A percentile compares a stretch with the other conserved stretches of the same genome.
Conservation (phyloP, 1,139 yeast species). For the Blastobotrys serpentis region DNA sequence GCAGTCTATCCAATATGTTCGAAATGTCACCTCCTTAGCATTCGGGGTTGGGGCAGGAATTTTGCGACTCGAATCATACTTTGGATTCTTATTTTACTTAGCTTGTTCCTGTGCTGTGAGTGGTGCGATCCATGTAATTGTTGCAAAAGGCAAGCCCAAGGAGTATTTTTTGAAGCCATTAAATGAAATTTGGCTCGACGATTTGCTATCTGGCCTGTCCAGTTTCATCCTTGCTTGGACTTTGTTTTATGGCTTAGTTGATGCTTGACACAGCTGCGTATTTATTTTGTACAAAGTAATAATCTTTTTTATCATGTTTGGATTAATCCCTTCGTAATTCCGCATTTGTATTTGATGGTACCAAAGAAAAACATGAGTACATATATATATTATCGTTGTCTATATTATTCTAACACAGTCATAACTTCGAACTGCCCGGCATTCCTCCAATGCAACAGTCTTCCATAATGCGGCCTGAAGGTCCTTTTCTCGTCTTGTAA, state of each 20-base stretch:
- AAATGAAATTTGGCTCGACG: constrained; percentile 55
- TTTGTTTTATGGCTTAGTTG: constrained; percentile 64
- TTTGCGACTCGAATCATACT: constrained; percentile 60
- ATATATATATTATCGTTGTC: too few relatives aligned
- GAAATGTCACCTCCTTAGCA: constrained; percentile 64
- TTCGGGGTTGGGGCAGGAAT: constrained; percentile 75
- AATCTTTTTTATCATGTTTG: neutral
- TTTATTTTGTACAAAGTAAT: neutral
- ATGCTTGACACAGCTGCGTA: constrained; percentile 33
- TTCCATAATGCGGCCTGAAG: constrained; percentile 60
- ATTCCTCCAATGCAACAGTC: constrained; percentile 66
- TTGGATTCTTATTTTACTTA: constrained; percentile 62
- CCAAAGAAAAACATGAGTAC: too few relatives aligned
- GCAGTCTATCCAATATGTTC: constrained; percentile 50
- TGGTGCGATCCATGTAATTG: constrained; percentile 43
- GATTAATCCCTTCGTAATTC: neutral
- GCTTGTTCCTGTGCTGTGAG: constrained; percentile 50
- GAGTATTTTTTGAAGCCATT: constrained; percentile 55
- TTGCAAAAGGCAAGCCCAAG: constrained; percentile 47
- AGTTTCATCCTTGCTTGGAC: constrained; percentile 87
- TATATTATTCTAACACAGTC: constrained; percentile 22
- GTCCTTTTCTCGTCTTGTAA: constrained; percentile 53
- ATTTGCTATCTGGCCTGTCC: constrained; percentile 58
- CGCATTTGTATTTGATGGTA: neutral
- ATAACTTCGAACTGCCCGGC: constrained; percentile 57